phyloP scores from a whole-genome alignment of 306 rosid genomes.

The Echinosophora koreensis region DNA sequence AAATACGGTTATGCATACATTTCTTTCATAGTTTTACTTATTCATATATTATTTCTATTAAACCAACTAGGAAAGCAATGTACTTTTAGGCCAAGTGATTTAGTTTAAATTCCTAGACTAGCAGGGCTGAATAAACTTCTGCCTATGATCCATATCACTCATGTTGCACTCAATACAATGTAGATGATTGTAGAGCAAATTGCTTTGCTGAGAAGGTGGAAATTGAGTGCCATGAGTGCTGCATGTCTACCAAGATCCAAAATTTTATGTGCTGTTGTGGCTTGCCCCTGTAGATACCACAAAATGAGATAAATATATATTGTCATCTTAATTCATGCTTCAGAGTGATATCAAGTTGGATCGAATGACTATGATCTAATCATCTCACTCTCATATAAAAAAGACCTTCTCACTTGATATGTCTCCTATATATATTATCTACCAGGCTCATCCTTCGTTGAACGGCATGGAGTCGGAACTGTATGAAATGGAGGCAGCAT shows the following conservation, averaged over 20 bases:
- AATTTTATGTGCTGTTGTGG: neutral
- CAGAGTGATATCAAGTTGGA: no score
- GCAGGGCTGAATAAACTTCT: neutral
- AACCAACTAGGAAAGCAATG: neutral
- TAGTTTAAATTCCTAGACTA: constrained; percentile 25
- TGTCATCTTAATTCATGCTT: no score
- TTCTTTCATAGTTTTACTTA: neutral
- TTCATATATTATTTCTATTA: neutral
- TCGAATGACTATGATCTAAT: no score
- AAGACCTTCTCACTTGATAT: no score
- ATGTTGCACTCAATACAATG: neutral
- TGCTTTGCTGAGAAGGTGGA: neutral
- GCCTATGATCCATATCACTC: neutral
- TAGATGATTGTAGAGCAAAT: neutral
- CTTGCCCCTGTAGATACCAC: neutral
- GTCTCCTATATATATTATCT: no score
- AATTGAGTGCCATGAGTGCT: neutral
- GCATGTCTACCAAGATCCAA: neutral
- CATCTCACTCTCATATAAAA: no score
- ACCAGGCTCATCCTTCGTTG: constrained; percentile 93
- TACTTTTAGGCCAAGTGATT: constrained; percentile 5
- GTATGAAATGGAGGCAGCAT: no score
- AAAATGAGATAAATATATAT: no score
- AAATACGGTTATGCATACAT: neutral
- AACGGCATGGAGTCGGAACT: constrained; percentile 63